phyloP scores from a whole-genome alignment of 148 eudicot species.

The Amaranthus cruentus region DNA sequence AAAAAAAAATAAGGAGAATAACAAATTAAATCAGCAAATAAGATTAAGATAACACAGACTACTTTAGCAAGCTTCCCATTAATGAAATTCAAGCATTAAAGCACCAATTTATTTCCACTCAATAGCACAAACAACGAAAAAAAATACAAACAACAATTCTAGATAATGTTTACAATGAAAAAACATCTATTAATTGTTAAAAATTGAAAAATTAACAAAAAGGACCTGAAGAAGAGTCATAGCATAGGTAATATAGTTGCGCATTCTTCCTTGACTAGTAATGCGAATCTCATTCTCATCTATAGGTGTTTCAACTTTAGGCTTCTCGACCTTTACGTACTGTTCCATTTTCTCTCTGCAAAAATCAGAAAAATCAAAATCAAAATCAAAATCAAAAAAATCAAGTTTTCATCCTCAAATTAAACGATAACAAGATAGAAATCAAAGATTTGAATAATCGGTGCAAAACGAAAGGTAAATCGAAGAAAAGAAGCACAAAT shows the following conservation, averaged over 20 bases:
- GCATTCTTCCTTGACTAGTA: constrained; percentile 95
- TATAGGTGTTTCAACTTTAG: constrained; percentile 78
- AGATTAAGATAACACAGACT: no score
- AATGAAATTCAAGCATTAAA: background rate
- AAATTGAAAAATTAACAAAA: background rate
- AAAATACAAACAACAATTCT: background rate
- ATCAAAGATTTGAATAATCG: background rate
- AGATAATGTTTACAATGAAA: no score
- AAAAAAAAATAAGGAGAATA: no score
- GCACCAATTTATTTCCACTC: background rate
- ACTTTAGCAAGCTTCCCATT: no score
- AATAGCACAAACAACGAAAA: background rate
- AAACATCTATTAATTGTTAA: background rate
- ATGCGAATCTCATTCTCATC: constrained; percentile 96
- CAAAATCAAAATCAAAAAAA: background rate
- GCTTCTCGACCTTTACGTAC: constrained; percentile 96
- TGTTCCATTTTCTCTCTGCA: constrained; percentile 58
- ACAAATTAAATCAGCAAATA: no score
- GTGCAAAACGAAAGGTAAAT: background rate
- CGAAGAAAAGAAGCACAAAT: background rate
- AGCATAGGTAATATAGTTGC: constrained; percentile 89
- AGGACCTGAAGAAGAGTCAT: constrained; percentile 79
- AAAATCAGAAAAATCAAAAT: background rate
- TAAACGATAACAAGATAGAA: background rate
- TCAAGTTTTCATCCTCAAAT: no score